phyloP scores from a whole-genome alignment of 2,329 filamentous ascomycete species.

The Botrytis fragariae region DNA sequence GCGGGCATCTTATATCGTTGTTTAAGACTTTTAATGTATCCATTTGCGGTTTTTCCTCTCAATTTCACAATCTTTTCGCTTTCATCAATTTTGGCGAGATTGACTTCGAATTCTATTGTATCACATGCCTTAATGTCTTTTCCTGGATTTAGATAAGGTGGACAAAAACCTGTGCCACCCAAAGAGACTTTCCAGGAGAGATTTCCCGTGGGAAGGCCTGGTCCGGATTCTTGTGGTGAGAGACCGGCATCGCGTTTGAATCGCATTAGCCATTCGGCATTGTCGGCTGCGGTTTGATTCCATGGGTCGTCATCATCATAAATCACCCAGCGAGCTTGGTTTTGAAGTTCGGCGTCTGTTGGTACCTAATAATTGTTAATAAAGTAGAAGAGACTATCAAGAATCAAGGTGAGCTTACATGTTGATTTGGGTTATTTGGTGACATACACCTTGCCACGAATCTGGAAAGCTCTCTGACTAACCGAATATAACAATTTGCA shows the following conservation, averaged over 20 bases:
- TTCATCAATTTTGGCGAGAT: slow-evolving; percentile 21
- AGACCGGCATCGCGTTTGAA: slow-evolving; percentile 61
- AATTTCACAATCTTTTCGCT: slow-evolving; percentile 43
- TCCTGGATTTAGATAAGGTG: slow-evolving; percentile 50
- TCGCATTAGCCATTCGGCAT: slow-evolving; percentile 60
- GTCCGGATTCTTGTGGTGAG: slow-evolving; percentile 47
- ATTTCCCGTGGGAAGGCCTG: slow-evolving; percentile 45
- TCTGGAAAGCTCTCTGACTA: slow-evolving; percentile 53
- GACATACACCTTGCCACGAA: slow-evolving; percentile 55
- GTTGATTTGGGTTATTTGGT: slow-evolving; percentile 57
- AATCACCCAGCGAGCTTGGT: slow-evolving; percentile 61
- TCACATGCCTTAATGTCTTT: slow-evolving; percentile 41
- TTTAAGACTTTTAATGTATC: slow-evolving; percentile 47
- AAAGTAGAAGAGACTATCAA: not conserved
- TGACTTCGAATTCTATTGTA: slow-evolving; percentile 36
- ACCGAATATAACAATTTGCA: slow-evolving; percentile 57
- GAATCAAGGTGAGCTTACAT: slow-evolving; percentile 37
- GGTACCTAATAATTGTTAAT: slow-evolving; percentile 39
- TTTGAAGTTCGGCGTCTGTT: slow-evolving; percentile 60
- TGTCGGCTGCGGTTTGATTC: slow-evolving; percentile 63
- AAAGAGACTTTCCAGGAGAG: slow-evolving; percentile 48
- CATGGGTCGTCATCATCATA: slow-evolving; percentile 65
- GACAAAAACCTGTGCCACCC: slow-evolving; percentile 54
- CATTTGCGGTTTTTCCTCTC: slow-evolving; percentile 47
- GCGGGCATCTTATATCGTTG: slow-evolving; percentile 48